Evolutionary conservation across 768 basidiomycete genomes (phyloP).

Genomic region (Podaxis sp.): DNA sequence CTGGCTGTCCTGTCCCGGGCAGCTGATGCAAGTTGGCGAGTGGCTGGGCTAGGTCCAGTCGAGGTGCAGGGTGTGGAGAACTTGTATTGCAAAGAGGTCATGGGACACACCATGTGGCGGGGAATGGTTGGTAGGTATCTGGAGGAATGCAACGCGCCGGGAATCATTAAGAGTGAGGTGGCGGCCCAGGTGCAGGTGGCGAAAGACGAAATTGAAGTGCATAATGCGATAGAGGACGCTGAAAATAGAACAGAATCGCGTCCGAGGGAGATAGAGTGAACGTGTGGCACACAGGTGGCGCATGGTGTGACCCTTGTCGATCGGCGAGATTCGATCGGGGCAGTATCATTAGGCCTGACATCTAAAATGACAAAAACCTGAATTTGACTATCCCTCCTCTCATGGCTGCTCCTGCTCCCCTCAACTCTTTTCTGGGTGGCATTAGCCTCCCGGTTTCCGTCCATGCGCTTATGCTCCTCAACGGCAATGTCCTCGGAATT

Average conservation of each 20-base stretch:
- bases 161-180: conserved; percentile 36
- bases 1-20: conserved; percentile 51
- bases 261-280: not conserved
- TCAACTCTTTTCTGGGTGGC: conserved; percentile 58
- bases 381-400: not conserved
- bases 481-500: conserved; percentile 58
- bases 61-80: conserved; percentile 52
- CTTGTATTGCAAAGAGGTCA: conserved; percentile 44
- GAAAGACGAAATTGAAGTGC: not conserved
- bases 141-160: conserved; percentile 37
- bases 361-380: conserved; percentile 1
- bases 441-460: conserved; percentile 50
- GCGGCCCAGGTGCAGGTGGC: conserved; percentile 32
- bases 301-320: not conserved
- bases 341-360: not conserved
- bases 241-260: not conserved
- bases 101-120: conserved; percentile 52
- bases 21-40: conserved; percentile 43
- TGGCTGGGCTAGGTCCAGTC: conserved; percentile 51
- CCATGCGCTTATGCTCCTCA: conserved; percentile 51
- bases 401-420: conserved; percentile 44
- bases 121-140: conserved; percentile 48
- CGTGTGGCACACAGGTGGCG: not conserved
- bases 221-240: not conserved
- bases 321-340: not conserved